Evolutionary conservation across 106 monocot genomes (phyloP).

Genomic region (Hemerocallis citrina): DNA sequence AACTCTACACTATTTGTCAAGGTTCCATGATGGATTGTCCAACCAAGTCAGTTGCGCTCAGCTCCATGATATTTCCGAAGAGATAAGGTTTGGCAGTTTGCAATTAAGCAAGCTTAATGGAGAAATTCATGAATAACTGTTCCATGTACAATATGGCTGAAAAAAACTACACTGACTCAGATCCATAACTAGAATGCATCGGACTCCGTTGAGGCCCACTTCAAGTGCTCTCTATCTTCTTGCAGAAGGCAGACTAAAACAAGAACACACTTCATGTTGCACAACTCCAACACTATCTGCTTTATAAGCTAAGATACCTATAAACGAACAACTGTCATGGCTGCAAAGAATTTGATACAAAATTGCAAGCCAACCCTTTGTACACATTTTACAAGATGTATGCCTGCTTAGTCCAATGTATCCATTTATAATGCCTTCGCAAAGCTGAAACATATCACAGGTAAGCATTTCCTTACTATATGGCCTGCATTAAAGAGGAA

Average conservation of each 20-base stretch:
- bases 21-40: too few relatives aligned
- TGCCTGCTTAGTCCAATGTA: not conserved
- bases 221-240: not conserved
- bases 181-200: not conserved
- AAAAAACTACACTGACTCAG: not conserved
- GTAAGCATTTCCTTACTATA: not conserved
- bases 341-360: slow-evolving; percentile 20
- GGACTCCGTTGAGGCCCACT: not conserved
- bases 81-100: not conserved
- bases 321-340: not conserved
- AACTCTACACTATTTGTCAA: too few relatives aligned
- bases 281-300: not conserved
- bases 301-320: not conserved
- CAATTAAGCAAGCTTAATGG: not conserved
- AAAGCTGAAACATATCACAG: not conserved
- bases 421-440: slow-evolving; percentile 5
- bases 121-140: slow-evolving; percentile 3
- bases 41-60: not conserved
- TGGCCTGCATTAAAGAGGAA: not conserved
- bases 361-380: slow-evolving; percentile 14
- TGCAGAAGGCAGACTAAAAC: slow-evolving; percentile 3
- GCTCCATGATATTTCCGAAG: slow-evolving; percentile 6
- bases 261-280: slow-evolving; percentile 10
- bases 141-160: too few relatives aligned
- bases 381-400: slow-evolving; percentile 15